Evolutionary conservation across 208 protist genomes (phyloP).

Genomic region (Leishmania mexicana): DNA sequence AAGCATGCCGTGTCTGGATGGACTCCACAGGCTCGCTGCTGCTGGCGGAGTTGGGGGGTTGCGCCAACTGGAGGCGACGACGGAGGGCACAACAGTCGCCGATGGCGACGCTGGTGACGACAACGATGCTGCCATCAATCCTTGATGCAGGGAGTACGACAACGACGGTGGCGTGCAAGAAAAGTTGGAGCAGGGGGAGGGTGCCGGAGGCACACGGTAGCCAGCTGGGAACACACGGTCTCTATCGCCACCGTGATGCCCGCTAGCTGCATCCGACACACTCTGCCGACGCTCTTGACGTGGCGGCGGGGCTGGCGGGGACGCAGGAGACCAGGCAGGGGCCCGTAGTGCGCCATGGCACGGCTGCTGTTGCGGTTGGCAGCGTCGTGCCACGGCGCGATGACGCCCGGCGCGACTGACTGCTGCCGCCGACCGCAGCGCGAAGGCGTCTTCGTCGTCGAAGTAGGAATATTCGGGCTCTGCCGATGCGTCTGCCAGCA

Average conservation of each 20-base stretch:
- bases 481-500: not conserved
- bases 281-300: not conserved
- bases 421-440: not conserved
- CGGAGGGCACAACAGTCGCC: not conserved
- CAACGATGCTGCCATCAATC: not conserved
- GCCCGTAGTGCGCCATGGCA: not conserved
- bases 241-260: not conserved
- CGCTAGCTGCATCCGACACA: not conserved
- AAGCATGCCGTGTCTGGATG: not conserved
- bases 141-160: not conserved
- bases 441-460: slow-evolving; percentile 9
- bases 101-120: not conserved
- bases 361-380: not conserved
- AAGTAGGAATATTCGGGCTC: slow-evolving; percentile 13
- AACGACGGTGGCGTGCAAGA: not conserved
- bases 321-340: not conserved
- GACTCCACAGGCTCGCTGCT: not conserved
- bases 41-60: not conserved
- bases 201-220: slow-evolving; percentile 3
- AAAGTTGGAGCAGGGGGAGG: slow-evolving; percentile 7
- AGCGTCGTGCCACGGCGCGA: not conserved
- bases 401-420: not conserved
- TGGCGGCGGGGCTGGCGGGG: not conserved
- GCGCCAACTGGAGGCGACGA: too few species aligned
- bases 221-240: not conserved